Evolutionary conservation across 768 basidiomycete genomes (phyloP).

Genomic region (Leccinum broughii): DNA sequence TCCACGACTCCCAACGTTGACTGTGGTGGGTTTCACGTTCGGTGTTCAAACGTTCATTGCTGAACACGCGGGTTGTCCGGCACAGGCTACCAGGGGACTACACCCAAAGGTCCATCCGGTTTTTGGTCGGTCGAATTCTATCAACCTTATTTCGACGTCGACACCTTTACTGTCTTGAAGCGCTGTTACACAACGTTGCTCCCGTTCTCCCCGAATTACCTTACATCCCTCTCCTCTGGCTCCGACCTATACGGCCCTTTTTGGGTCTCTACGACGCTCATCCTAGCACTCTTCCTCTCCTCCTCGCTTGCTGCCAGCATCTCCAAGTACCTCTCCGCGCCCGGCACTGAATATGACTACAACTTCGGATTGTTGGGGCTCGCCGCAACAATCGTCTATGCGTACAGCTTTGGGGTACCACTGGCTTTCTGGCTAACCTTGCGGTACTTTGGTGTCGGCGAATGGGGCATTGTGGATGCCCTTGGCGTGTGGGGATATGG

Average conservation of each 20-base stretch:
- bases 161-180: constrained; percentile 73
- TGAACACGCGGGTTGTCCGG: background rate
- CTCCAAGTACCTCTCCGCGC: constrained; percentile 75
- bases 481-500: constrained; percentile 80
- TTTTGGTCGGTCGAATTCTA: constrained; percentile 89
- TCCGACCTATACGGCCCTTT: constrained; percentile 87
- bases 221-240: constrained; percentile 55
- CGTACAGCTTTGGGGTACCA: constrained; percentile 83
- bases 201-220: constrained; percentile 67
- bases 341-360: constrained; percentile 62
- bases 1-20: constrained; percentile 41
- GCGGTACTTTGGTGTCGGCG: constrained; percentile 83
- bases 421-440: constrained; percentile 81
- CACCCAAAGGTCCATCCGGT: constrained; percentile 47
- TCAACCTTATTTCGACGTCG: constrained; percentile 86
- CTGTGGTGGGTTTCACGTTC: constrained; percentile 41
- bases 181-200: constrained; percentile 78
- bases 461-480: constrained; percentile 87
- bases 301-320: constrained; percentile 91
- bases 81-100: constrained; percentile 56
- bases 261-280: constrained; percentile 95
- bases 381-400: constrained; percentile 81
- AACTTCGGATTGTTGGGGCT: constrained; percentile 85
- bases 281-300: constrained; percentile 90
- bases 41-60: background rate